Percentiles rank a stretch among this genome's conserved stretches.
Conservation (phyloP, 2,329 filamentous ascomycete genomes). For the Pyricularia pennisetigena region DNA sequence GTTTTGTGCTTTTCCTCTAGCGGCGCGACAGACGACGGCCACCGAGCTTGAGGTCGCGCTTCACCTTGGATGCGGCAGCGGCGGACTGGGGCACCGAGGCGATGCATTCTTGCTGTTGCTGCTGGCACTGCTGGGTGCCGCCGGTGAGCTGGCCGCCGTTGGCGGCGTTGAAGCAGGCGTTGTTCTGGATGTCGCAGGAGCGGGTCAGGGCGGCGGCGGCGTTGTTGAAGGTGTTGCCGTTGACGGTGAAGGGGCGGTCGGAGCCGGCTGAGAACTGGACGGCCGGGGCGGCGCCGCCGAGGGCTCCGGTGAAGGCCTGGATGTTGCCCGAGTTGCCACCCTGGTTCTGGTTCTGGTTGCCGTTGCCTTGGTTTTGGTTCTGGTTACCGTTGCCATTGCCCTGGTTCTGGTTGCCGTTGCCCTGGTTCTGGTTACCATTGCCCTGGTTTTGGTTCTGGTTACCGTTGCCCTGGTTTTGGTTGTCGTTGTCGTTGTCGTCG, state of each 20-base stretch:
- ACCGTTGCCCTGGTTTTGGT: conserved; percentile 5
- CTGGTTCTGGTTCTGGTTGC: conserved; percentile 5
- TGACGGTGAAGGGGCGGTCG: conserved; percentile 23
- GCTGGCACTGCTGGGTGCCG: conserved; percentile 23
- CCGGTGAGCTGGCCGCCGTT: conserved; percentile 22
- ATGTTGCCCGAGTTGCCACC: conserved; percentile 18
- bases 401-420: not conserved
- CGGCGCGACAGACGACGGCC: not conserved
- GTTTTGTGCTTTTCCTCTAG: not conserved
- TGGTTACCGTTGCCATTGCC: not conserved
- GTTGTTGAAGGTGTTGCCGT: conserved; percentile 29
- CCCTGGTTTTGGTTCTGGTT: too few relatives aligned
- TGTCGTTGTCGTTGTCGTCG: conserved; percentile 7
- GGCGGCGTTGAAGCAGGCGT: conserved; percentile 29
- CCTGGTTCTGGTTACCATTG: too few relatives aligned
- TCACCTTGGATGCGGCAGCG: conserved; percentile 9
- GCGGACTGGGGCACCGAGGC: conserved; percentile 6
- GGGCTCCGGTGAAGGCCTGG: conserved; percentile 28
- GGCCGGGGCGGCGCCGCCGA: conserved; percentile 27
- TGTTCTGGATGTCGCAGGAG: conserved; percentile 35
- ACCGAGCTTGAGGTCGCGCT: conserved; percentile 7
- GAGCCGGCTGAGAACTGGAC: conserved; percentile 22
- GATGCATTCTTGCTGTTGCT: conserved; percentile 22
- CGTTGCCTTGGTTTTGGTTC: not conserved
- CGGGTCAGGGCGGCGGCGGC: conserved; percentile 27